These are phyloP conservation scores for Penicillium brevicompactum DNA, from an alignment of 2,329 filamentous ascomycete species.

Conservation along the genomic window DNA sequence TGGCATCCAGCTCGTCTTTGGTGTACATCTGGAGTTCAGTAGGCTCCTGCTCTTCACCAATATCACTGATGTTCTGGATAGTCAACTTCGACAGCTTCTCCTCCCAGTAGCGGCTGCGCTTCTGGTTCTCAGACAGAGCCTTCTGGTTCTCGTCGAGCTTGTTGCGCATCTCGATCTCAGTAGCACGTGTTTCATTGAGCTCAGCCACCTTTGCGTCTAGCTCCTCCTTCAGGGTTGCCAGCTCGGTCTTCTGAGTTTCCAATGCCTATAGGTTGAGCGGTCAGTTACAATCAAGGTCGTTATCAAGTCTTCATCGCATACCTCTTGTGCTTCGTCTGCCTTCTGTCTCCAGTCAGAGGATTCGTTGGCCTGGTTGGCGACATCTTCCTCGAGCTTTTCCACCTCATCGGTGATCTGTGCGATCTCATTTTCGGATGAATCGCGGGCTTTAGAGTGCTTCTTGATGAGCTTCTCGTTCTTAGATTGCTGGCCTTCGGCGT, in stretches of 20 bases:
- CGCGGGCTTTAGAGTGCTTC: conserved; percentile 83
- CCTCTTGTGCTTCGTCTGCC: conserved; percentile 79
- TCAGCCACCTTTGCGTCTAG: conserved; percentile 83
- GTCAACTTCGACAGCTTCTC: conserved; percentile 84
- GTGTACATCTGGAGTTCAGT: conserved; percentile 73
- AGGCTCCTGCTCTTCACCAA: conserved; percentile 57
- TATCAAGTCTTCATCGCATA: conserved; percentile 26
- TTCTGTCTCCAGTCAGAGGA: conserved; percentile 71
- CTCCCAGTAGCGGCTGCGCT: conserved; percentile 80
- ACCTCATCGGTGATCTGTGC: conserved; percentile 71
- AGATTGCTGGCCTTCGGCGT: conserved; percentile 80
- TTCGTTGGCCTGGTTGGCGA: conserved; percentile 73
- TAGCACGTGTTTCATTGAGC: conserved; percentile 82
- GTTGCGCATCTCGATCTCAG: conserved; percentile 97
- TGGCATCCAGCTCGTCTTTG: conserved; percentile 65
- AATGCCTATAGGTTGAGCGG: conserved; percentile 56
- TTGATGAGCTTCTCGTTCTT: conserved; percentile 91
- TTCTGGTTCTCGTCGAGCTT: conserved; percentile 97
- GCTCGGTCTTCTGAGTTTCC: conserved; percentile 75
- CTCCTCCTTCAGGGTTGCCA: conserved; percentile 77
- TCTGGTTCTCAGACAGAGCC: conserved; percentile 80
- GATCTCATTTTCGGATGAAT: conserved; percentile 78
- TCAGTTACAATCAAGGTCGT: conserved; percentile 22
- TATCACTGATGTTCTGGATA: conserved; percentile 77
- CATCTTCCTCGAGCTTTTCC: conserved; percentile 75